Base-by-base conservation (phyloP, 2,329 filamentous ascomycete species). In the Xylariaceae sp. region DNA sequence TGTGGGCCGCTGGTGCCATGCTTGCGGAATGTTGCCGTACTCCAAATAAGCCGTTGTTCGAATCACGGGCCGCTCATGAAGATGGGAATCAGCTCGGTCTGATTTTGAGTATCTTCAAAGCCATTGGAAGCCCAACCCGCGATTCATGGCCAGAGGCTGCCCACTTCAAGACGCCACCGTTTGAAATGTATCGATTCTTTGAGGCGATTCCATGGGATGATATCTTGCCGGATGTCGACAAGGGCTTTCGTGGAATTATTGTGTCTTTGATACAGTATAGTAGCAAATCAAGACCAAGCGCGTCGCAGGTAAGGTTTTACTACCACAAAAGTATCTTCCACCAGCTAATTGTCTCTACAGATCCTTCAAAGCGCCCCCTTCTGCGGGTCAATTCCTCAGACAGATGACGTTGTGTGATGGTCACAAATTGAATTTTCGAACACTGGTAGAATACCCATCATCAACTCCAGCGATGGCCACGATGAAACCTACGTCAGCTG, bases 101-200 rank as follows among this genome's bases (percentile, higher is more conserved):
- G 46, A 93, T 99, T 51, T 79, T 92, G 48, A 96, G 90, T 64
- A 93, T 97, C 34, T 97, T 99, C 73, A 86, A 89, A 71, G 95
- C 87, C 1, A 71, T 99, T 6, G 95, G 95, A 1, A 97, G 92
- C 1, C 94, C 94, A 0, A 88, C 87, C 42, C 71, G 78, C n/a
- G 75, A 86, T 47, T 83, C 76, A 0, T 99, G 94, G 94, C 94
- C 94, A 2, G 90, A 92, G 70, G 88, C 89, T 5, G 71, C 71
- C 11, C 65, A 66, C 1, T 87, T 95, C 63, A 76, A 71, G 53
- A 83, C 84, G 1, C 88, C 89, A 0, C 94, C 96, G 16, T 99
- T 96, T 79, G 89, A 92, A 13, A 95, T 91, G 69, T 99, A 96
- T 72, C 81, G 84, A 39, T 75, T 84, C 13, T 97, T 96, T 65